A percentile compares a stretch with the other conserved stretches of the same genome.
Conservation (phyloP, 371 early-diverging fungal genomes). For the Rhizopus arrhizus region DNA sequence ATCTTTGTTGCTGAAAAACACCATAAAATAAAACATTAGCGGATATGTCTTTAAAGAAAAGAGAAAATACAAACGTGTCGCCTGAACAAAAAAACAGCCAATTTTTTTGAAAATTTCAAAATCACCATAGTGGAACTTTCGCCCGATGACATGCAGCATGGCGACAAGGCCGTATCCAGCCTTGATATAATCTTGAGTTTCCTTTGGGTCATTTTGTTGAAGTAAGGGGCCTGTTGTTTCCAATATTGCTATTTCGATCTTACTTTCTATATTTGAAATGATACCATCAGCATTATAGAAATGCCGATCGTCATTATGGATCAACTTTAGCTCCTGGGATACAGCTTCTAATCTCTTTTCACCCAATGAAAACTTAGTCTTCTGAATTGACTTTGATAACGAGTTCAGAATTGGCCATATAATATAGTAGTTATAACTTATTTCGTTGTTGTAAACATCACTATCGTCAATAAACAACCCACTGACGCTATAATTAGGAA, state of each 20-base stretch:
- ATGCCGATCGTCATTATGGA: constrained; percentile 23
- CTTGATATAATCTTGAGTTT: constrained; percentile 26
- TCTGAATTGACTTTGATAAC: constrained; percentile 28
- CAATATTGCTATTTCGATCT: constrained; percentile 24
- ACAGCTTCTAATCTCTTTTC: constrained; percentile 28
- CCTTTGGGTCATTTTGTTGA: constrained; percentile 23
- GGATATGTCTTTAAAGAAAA: constrained; percentile 24
- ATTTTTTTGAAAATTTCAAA: constrained; percentile 30
- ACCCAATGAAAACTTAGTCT: constrained; percentile 27
- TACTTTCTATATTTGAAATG: constrained; percentile 20
- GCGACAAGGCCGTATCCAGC: constrained; percentile 27
- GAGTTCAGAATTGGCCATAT: constrained; percentile 27
- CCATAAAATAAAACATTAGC: constrained; percentile 25
- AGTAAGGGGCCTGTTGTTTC: constrained; percentile 26
- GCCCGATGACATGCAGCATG: constrained; percentile 23
- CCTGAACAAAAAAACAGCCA: constrained; percentile 23
- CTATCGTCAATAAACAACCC: constrained; percentile 25
- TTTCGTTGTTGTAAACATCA: constrained; percentile 23
- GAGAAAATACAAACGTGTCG: constrained; percentile 28
- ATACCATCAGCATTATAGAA: constrained; percentile 28
- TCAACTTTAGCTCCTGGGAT: constrained; percentile 26
- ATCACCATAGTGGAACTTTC: constrained; percentile 20
- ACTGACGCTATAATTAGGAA: constrained; percentile 22
- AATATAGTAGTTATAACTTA: constrained; percentile 21
- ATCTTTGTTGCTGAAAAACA: constrained; percentile 28